These are phyloP conservation scores for Globisporangium echinulatum DNA, from an alignment of 352 stramenopile species.

Conservation along the genomic window DNA sequence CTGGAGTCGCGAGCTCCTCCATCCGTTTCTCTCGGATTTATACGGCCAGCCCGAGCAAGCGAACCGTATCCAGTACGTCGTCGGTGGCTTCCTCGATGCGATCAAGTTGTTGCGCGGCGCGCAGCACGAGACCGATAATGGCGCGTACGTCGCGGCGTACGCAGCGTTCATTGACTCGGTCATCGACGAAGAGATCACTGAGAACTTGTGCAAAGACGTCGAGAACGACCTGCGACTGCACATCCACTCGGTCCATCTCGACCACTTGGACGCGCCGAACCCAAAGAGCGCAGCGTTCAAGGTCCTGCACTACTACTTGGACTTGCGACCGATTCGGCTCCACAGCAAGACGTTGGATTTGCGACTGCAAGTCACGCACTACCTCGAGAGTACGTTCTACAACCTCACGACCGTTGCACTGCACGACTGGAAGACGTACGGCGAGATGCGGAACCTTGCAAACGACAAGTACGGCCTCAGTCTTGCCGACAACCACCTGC, in stretches of 20 bases:
- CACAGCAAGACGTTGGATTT: slow-evolving; percentile 86
- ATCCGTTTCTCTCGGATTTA: slow-evolving; percentile 79
- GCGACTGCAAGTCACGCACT: slow-evolving; percentile 83
- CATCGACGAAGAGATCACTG: slow-evolving; percentile 83
- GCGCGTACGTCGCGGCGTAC: slow-evolving; percentile 61
- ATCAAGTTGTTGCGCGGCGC: slow-evolving; percentile 68
- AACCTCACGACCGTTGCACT: slow-evolving; percentile 91
- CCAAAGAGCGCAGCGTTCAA: slow-evolving; percentile 80
- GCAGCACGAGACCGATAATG: slow-evolving; percentile 72
- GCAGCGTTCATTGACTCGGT: slow-evolving; percentile 78
- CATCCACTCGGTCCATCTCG: slow-evolving; percentile 82
- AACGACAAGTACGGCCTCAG: slow-evolving; percentile 91
- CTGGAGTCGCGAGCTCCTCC: slow-evolving; percentile 87
- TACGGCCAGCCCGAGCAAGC: slow-evolving; percentile 77
- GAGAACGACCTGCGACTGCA: slow-evolving; percentile 91
- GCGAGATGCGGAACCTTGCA: slow-evolving; percentile 91
- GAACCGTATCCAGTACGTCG: slow-evolving; percentile 80
- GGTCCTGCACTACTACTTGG: slow-evolving; percentile 80
- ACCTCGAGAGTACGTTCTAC: slow-evolving; percentile 94
- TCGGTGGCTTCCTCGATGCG: slow-evolving; percentile 73
- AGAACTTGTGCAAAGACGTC: slow-evolving; percentile 89
- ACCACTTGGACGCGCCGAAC: slow-evolving; percentile 83
- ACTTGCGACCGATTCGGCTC: slow-evolving; percentile 84
- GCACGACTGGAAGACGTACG: slow-evolving; percentile 95
- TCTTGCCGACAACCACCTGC: slow-evolving; percentile 89